Percentiles rank a stretch among this genome's conserved stretches.
Conservation (phyloP, 2,329 filamentous ascomycete species). For the Hymenoscyphus salicellus region DNA sequence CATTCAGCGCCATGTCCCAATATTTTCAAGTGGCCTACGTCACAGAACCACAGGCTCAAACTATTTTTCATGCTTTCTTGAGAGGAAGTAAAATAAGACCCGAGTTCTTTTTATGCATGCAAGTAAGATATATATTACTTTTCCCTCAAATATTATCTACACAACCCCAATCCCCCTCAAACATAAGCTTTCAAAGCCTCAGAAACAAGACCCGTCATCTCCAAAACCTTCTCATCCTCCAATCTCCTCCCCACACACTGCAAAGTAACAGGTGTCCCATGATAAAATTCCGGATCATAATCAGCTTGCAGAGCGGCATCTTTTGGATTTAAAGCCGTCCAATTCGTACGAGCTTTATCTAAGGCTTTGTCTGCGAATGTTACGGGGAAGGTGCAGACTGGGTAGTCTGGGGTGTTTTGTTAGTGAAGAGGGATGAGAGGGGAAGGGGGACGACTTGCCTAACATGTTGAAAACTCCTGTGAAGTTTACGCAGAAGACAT, state of each 20-base stretch:
- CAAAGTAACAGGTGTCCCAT: conserved; percentile 32
- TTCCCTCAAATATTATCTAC: too few relatives aligned
- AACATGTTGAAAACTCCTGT: conserved; percentile 35
- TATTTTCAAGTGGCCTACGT: too few relatives aligned
- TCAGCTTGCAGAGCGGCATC: conserved; percentile 31
- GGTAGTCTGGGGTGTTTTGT: conserved; percentile 30
- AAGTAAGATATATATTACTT: too few relatives aligned
- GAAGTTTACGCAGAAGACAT: conserved; percentile 32
- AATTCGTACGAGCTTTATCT: conserved; percentile 31
- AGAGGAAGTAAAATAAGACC: too few relatives aligned
- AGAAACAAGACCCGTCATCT: conserved; percentile 39
- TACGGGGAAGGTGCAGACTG: conserved; percentile 43
- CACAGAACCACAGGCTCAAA: too few relatives aligned
- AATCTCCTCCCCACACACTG: conserved; percentile 34
- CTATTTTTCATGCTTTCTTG: too few relatives aligned
- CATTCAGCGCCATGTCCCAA: too few relatives aligned
- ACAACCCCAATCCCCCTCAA: not conserved
- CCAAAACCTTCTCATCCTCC: conserved; percentile 37
- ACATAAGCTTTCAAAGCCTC: conserved; percentile 31
- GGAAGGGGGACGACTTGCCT: conserved; percentile 21
- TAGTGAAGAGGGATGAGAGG: not conserved
- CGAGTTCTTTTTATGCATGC: too few relatives aligned
- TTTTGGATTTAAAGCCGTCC: conserved; percentile 31
- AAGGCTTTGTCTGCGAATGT: conserved; percentile 41
- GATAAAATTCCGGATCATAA: conserved; percentile 35